Evolutionary conservation across 2,329 filamentous ascomycete species (phyloP).

Genomic region (Fusarium sp.): DNA sequence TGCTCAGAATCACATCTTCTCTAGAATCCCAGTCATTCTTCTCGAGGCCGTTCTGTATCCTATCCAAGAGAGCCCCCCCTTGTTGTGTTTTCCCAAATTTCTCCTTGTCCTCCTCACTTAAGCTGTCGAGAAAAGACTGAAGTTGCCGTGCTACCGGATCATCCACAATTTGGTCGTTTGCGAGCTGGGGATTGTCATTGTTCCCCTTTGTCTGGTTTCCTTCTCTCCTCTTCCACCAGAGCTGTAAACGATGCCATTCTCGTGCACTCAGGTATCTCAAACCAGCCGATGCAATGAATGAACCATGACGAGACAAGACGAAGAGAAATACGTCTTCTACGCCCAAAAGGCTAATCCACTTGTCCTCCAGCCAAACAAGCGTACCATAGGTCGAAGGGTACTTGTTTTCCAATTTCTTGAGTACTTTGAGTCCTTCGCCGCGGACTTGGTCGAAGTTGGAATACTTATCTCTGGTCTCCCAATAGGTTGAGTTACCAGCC

Average conservation of each 20-base stretch:
- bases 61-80: not conserved
- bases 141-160: not conserved
- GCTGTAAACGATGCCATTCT: accelerated
- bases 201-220: not conserved
- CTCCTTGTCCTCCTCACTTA: not conserved
- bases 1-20: not conserved
- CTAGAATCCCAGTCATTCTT: not conserved
- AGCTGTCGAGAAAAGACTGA: not conserved
- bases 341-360: not conserved
- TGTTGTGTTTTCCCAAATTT: not conserved
- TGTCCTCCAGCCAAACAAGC: not conserved
- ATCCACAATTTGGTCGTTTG: not conserved
- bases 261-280: not conserved
- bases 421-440: not conserved
- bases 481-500: not conserved
- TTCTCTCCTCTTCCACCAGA: not conserved
- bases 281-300: not conserved
- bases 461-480: not conserved
- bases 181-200: accelerated
- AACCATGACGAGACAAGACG: not conserved
- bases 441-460: not conserved
- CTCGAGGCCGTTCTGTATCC: not conserved
- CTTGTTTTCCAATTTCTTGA: not conserved
- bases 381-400: not conserved
- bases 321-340: not conserved